phyloP scores from a whole-genome alignment of 306 rosid genomes.

The Benincasa hispida region DNA sequence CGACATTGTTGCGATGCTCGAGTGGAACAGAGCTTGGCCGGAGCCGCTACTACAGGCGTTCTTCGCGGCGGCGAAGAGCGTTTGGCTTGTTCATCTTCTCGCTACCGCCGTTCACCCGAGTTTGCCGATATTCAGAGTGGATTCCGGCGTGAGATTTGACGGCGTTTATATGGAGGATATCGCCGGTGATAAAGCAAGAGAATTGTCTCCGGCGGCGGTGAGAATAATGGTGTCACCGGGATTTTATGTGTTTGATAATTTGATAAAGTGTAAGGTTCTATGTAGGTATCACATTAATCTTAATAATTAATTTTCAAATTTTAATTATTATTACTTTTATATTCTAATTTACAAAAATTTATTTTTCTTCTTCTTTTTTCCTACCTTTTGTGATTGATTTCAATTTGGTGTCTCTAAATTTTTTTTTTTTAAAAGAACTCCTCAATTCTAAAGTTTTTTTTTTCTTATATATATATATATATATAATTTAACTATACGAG shows the following conservation, averaged over 20 bases:
- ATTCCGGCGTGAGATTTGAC: slow-evolving; percentile 40
- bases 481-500: too few relatives aligned
- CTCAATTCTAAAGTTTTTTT: too few relatives aligned
- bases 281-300: slow-evolving; percentile 55
- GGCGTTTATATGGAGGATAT: slow-evolving; percentile 86
- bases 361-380: background rate
- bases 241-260: slow-evolving; percentile 66
- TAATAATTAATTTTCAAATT: background rate
- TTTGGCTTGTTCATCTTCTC: slow-evolving; percentile 78
- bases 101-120: slow-evolving; percentile 73
- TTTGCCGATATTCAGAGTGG: slow-evolving; percentile 61
- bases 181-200: slow-evolving; percentile 47
- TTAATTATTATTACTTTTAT: background rate
- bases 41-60: slow-evolving; percentile 83
- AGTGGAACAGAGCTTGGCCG: slow-evolving; percentile 97
- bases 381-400: too few relatives aligned
- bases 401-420: background rate
- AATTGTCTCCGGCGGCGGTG: slow-evolving; percentile 44
- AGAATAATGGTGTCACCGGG: slow-evolving; percentile 90
- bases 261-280: slow-evolving; percentile 77
- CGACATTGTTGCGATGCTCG: slow-evolving; percentile 71
- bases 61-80: slow-evolving; percentile 74
- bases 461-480: too few relatives aligned
- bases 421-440: too few relatives aligned
- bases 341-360: background rate